Evolutionary conservation across 208 protist genomes (phyloP), one percentile per base, ranked within the genome.

Genomic region (Polymyxa betae): DNA sequence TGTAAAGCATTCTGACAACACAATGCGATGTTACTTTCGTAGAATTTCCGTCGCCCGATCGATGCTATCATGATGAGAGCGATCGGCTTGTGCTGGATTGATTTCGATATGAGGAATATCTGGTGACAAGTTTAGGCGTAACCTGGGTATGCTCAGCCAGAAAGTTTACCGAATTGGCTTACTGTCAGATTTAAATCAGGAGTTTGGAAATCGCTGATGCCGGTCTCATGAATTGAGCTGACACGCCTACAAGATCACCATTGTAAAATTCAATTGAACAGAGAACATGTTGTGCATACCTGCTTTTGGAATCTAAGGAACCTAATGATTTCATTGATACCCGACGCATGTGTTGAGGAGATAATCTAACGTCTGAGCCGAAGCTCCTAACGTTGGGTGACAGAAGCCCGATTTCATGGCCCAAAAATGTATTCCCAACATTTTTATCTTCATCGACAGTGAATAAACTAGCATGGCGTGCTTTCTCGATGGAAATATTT

Each of bases 1-100:
- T 60, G 24, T 60, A 60, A 60, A 24, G 5, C 49, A 60, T 29
- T 60, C 24, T 5, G 49, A 24, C 24, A 60, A 24, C 49, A 20
- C 72, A 82, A 16, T 35, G 72, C 16, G 72, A 35, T 20, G 35
- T 45, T 82, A 82, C 72, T 35, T n/a, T 5, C 40, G 72, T 82
- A 82, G n/a, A 40, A 82, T 82, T 35, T 82, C 72, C 5, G 72
- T 82, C 35, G n/a, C 72, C 5, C 72, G 72, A 82, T 82, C 72
- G 12, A 82, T n/a, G 40, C 72, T 43, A 20, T 82, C 72, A 5
- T n/a, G 72, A n/a, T n/a, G 72, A 82, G n/a, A 45, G n/a, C 5
- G 35, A 5, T 82, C 12, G 16, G 5, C n/a, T 20, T 35, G 16
- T 5, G 72, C 5, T 40, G 5, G 10, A 5, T 5, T n/a, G 35